Evolutionary conservation across 2,329 filamentous ascomycete species (phyloP).

Genomic region (Sclerotinia glacialis): DNA sequence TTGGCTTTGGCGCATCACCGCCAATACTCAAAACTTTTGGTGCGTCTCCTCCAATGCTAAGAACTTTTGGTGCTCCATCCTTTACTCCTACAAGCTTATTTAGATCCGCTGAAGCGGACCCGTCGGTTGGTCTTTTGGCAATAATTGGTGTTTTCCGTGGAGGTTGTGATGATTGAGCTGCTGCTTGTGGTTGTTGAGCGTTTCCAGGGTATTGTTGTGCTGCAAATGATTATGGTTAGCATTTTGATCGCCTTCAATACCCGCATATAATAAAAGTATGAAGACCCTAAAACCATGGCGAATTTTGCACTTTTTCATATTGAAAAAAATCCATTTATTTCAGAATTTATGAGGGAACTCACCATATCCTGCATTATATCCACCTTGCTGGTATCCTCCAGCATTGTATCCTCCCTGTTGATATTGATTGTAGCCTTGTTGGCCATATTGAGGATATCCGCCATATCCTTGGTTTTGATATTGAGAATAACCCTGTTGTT

Average conservation of each 20-base stretch:
- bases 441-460: constrained; percentile 55
- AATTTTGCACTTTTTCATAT: background rate
- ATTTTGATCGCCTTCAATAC: background rate
- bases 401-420: constrained; percentile 47
- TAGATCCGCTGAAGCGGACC: constrained; percentile 46
- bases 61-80: constrained; percentile 60
- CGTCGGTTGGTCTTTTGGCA: constrained; percentile 58
- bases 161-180: constrained; percentile 42
- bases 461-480: constrained; percentile 53
- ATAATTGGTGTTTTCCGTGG: constrained; percentile 56
- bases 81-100: constrained; percentile 54
- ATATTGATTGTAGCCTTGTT: constrained; percentile 50
- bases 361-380: constrained; percentile 44
- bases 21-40: constrained; percentile 64
- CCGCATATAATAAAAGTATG: background rate
- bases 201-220: constrained; percentile 54
- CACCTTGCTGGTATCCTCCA: constrained; percentile 38
- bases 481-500: constrained; percentile 52
- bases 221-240: constrained; percentile 8
- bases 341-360: constrained; percentile 9
- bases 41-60: constrained; percentile 60
- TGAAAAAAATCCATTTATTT: background rate
- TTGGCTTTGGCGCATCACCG: constrained; percentile 54
- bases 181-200: constrained; percentile 49
- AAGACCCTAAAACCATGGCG: background rate